Percentiles rank a stretch among this genome's conserved stretches.
Evolutionary conservation across 2,329 filamentous ascomycete genomes (phyloP).

Genomic region (Hypoxylon sp.): DNA sequence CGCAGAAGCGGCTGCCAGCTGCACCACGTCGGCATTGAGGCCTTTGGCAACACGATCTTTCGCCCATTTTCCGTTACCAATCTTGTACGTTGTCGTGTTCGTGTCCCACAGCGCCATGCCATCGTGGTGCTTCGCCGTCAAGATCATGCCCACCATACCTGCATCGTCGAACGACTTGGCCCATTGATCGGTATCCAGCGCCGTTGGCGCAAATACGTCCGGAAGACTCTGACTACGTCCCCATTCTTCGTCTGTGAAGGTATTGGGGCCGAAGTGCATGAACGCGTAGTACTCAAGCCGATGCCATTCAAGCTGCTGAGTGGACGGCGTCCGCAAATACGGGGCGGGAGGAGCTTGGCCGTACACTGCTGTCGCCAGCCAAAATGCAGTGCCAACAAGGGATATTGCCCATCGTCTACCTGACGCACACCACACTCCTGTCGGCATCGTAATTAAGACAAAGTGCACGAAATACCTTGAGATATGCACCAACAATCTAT

Average conservation of each 20-base stretch:
- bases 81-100: conserved; percentile 53
- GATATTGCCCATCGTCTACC: conserved; percentile 7
- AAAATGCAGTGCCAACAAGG: conserved; percentile 11
- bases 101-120: conserved; percentile 56
- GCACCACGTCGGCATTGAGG: conserved; percentile 51
- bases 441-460: conserved; percentile 13
- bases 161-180: conserved; percentile 48
- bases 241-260: conserved; percentile 52
- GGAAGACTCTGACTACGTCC: conserved; percentile 47
- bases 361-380: conserved; percentile 8
- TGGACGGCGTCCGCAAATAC: conserved; percentile 44
- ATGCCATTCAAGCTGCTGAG: conserved; percentile 50
- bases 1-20: conserved; percentile 52
- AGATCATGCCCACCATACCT: conserved; percentile 54
- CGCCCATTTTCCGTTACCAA: conserved; percentile 52
- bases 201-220: conserved; percentile 48
- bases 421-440: not conserved
- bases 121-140: conserved; percentile 56
- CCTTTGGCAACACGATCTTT: conserved; percentile 46
- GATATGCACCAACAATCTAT: not conserved
- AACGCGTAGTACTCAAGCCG: conserved; percentile 50
- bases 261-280: conserved; percentile 51
- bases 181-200: conserved; percentile 51
- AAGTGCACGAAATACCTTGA: not conserved
- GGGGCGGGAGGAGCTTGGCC: conserved; percentile 41